Base-by-base conservation (phyloP, 1,284 basidiomycete species). In the Xerocomus minutiporus region DNA sequence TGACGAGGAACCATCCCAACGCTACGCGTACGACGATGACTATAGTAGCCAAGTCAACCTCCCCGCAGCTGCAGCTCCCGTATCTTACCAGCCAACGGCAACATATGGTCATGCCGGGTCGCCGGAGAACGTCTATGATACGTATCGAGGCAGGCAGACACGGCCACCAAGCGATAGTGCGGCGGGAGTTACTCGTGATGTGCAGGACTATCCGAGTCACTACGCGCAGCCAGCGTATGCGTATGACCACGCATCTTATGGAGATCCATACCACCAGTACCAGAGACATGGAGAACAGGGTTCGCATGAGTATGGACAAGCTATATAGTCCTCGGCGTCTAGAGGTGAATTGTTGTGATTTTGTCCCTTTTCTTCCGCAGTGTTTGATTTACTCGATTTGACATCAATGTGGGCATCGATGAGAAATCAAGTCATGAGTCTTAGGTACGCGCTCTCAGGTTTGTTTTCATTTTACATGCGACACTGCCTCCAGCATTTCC, bases 11-110 rank as follows among this genome's bases (percentile, higher is more conserved):
- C 70, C 72, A 25, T 57, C 64, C 31, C 71, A 68, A 45, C 59
- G 77, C 51, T 70, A 72, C 39, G 52, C 60, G 31, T 82, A 84
- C 58, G 82, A 83, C 51, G 84, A 86, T 50, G 81, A 86, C 52
- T 77, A 82, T 58, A 80, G 81, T 52, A 85, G 83, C 61, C 78
- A 77, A 28, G 70, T 75, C 28, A 78, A 84, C 61, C 76, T 88
- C 9, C 65, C 82, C 17, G 57, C 73, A 1, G 71, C 75, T 25
- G 81, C 79, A 23, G 82, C 83, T 43, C 79, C 83, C 4, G 76
- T 82, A 53, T 75, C 74, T 25, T 74, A 77, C 32, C 73, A 76
- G 49, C 60, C 57, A 52, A 55, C 60, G 9, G 61, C 58, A 32
- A 34, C 52, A 11, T 66, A 70, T 35, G 57, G 54, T 1, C 57